Conservation (phyloP, 306 rosid species). For the Casuarina equisetifolia region DNA sequence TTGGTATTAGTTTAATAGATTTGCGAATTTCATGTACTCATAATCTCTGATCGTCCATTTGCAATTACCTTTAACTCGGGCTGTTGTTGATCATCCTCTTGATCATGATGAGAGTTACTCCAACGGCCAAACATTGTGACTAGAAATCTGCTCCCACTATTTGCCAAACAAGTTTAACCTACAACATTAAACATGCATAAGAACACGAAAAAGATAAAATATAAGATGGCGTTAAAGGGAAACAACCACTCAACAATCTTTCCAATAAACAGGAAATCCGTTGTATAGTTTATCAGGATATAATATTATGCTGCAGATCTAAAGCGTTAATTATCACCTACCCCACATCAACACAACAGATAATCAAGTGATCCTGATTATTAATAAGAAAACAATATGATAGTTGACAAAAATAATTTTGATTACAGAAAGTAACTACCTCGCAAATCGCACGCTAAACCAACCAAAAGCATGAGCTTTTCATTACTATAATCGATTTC, state of each 20-base stretch:
- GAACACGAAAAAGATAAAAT: not conserved
- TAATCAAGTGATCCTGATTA: no score
- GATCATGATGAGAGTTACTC: conserved; percentile 33
- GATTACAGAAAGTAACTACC: not conserved
- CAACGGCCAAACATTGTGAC: conserved; percentile 39
- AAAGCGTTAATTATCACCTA: no score
- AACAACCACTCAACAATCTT: not conserved
- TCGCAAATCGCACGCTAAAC: not conserved
- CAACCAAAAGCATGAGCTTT: not conserved
- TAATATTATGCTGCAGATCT: no score
- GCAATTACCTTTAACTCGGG: conserved; percentile 33
- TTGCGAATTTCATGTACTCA: not conserved
- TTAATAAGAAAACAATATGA: no score
- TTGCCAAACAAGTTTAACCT: conserved; percentile 11
- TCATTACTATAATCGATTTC: not conserved
- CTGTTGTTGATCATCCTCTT: conserved; percentile 33
- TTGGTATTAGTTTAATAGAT: not conserved
- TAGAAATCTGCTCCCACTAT: not conserved
- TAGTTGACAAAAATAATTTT: not conserved
- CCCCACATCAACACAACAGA: not conserved
- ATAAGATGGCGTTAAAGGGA: not conserved
- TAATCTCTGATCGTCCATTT: not conserved
- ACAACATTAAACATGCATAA: not conserved
- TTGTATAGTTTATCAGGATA: not conserved
- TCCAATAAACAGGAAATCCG: not conserved